These are phyloP conservation scores for Fonsecaea nubica DNA, from an alignment of 2,329 filamentous ascomycete genomes.

Conservation along the genomic window DNA sequence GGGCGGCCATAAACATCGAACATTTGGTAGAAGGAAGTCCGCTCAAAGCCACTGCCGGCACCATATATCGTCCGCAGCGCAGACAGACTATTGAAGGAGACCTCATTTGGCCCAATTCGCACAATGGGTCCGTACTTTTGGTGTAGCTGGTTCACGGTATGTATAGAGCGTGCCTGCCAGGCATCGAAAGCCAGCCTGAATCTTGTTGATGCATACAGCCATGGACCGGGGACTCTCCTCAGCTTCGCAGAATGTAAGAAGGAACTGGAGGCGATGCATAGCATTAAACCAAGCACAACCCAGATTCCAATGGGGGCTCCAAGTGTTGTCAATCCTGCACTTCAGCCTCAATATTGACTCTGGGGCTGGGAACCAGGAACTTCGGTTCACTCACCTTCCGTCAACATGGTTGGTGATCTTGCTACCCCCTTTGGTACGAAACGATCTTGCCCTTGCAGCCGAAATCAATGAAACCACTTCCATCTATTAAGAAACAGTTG, in stretches of 20 bases:
- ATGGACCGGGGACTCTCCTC: conserved; percentile 35
- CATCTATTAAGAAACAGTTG: not conserved
- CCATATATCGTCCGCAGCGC: conserved; percentile 63
- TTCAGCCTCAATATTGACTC: conserved; percentile 65
- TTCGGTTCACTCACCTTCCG: conserved; percentile 4
- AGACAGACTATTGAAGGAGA: conserved; percentile 53
- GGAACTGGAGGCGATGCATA: conserved; percentile 13
- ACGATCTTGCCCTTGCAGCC: not conserved
- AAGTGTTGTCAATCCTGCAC: conserved; percentile 79
- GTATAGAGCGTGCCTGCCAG: conserved; percentile 33
- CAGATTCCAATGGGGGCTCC: conserved; percentile 39
- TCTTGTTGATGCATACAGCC: conserved; percentile 31
- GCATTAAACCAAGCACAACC: conserved; percentile 17
- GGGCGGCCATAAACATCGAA: conserved; percentile 53
- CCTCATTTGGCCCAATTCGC: conserved; percentile 56
- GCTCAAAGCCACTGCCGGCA: conserved; percentile 58
- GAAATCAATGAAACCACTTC: not conserved
- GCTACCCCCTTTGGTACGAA: too few species aligned
- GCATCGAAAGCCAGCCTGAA: conserved; percentile 36
- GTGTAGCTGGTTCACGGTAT: conserved; percentile 50
- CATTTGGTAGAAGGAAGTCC: conserved; percentile 62
- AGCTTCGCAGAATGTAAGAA: conserved; percentile 22
- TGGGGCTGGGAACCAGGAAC: not conserved
- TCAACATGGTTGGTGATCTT: conserved; percentile 2
- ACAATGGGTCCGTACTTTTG: conserved; percentile 55